Percentiles rank a stretch among this genome's conserved stretches.
phyloP scores from a whole-genome alignment of 75 land plant genomes.

The Pinus tabuliformis region DNA sequence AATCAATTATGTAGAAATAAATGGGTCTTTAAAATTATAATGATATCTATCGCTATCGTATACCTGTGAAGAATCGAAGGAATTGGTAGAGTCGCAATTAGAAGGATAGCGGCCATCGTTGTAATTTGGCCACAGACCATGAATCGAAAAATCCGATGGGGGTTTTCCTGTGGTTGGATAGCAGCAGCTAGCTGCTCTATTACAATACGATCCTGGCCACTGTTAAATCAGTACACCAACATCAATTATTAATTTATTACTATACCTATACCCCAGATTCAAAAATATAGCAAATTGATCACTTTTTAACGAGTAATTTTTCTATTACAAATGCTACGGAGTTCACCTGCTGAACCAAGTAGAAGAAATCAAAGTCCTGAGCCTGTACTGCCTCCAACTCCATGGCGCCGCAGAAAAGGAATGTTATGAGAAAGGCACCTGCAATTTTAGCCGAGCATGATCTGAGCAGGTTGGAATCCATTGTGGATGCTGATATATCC shows the following conservation, averaged over 20 bases:
- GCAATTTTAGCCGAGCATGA: background rate
- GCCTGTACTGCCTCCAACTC: background rate
- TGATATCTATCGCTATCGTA: no score
- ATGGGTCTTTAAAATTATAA: no score
- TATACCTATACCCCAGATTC: no score
- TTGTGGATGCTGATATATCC: no score
- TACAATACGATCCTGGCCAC: slow-evolving; percentile 30
- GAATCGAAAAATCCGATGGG: slow-evolving; percentile 25
- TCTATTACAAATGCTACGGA: no score
- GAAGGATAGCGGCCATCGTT: slow-evolving; percentile 71
- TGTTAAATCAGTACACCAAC: background rate
- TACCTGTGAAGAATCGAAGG: slow-evolving; percentile 57
- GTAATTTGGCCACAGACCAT: slow-evolving; percentile 92
- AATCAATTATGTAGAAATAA: no score
- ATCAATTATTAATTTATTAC: no score
- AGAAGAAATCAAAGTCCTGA: slow-evolving; percentile 6
- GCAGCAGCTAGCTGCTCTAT: slow-evolving; percentile 58
- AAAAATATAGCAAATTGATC: no score
- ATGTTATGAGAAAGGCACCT: background rate
- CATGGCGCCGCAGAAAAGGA: background rate
- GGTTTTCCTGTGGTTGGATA: slow-evolving; percentile 30
- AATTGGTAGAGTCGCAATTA: slow-evolving; percentile 44
- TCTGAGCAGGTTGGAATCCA: no score
- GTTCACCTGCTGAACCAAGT: slow-evolving; percentile 2
- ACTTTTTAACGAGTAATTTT: no score